Percentiles rank a stretch among this genome's conserved stretches.
These are phyloP conservation scores for Cadophora malorum DNA, from an alignment of 2,329 filamentous ascomycete genomes.

Conservation along the genomic window DNA sequence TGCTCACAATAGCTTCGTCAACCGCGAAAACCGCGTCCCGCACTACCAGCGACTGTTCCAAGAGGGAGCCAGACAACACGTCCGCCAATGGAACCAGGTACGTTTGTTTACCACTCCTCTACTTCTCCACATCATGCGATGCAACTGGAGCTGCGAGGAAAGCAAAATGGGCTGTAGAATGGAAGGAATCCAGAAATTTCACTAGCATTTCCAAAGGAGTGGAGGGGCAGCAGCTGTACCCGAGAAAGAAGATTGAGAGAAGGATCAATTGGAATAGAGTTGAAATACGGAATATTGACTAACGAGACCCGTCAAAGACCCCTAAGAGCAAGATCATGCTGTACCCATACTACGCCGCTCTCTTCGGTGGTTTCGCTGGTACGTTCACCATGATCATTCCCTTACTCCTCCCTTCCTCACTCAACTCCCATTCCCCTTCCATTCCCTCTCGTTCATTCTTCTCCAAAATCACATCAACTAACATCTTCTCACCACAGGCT, in stretches of 20 bases:
- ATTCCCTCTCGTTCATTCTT: background rate
- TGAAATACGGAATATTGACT: background rate
- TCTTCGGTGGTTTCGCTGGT: conserved; percentile 70
- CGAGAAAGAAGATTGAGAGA: background rate
- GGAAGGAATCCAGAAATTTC: no score
- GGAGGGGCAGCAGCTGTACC: no score
- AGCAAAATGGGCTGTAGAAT: no score
- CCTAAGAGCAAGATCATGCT: conserved; percentile 69
- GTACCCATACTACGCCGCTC: conserved; percentile 69
- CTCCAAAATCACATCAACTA: background rate
- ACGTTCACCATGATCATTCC: conserved; percentile 48
- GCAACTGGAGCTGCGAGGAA: background rate
- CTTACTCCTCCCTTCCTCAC: background rate
- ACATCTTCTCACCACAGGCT: conserved; percentile 41
- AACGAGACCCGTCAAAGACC: conserved; percentile 52
- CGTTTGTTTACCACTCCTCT: conserved; percentile 46
- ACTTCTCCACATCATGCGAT: background rate
- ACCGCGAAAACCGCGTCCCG: conserved; percentile 79
- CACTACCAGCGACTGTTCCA: conserved; percentile 78
- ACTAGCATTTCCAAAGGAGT: no score
- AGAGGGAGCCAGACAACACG: conserved; percentile 70
- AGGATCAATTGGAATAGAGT: background rate
- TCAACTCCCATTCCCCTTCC: background rate
- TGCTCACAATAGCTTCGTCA: conserved; percentile 55
- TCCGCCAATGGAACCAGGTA: conserved; percentile 81